phyloP scores from a whole-genome alignment of 1,284 basidiomycete genomes.

The Chalciporus sp. region DNA sequence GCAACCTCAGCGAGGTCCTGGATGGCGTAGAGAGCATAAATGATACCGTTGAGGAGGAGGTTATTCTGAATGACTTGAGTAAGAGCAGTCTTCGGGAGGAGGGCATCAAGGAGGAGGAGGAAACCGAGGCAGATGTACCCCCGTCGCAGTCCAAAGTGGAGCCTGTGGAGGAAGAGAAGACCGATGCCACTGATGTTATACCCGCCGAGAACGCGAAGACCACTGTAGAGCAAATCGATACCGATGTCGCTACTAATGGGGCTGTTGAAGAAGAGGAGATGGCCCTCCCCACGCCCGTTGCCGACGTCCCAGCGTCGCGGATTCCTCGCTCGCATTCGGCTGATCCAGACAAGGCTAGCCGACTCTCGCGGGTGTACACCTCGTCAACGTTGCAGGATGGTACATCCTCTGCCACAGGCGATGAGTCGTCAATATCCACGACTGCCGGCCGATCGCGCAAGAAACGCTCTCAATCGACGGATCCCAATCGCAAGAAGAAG shows the following conservation, averaged over 20 bases:
- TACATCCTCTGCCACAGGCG: conserved; percentile 57
- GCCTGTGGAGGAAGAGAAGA: conserved; percentile 24
- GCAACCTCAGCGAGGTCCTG: conserved; percentile 29
- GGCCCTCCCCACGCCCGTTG: conserved; percentile 42
- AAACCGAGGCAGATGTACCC: conserved; percentile 15
- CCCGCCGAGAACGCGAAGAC: conserved; percentile 28
- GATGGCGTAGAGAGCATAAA: conserved; percentile 36
- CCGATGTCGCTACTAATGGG: conserved; percentile 25
- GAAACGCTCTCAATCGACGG: conserved; percentile 57
- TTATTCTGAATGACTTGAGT: conserved; percentile 14
- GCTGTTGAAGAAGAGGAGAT: conserved; percentile 31
- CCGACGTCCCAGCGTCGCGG: conserved; percentile 40
- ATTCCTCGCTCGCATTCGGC: conserved; percentile 76
- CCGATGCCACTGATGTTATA: conserved; percentile 21
- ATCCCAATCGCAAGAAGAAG: conserved; percentile 54
- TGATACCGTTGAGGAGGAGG: conserved; percentile 29
- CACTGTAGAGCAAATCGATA: conserved; percentile 20
- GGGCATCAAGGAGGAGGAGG: conserved; percentile 37
- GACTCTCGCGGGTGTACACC: conserved; percentile 58
- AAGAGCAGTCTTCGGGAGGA: conserved; percentile 26
- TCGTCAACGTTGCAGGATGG: conserved; percentile 44
- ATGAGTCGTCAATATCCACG: conserved; percentile 65
- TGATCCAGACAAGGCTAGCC: conserved; percentile 62
- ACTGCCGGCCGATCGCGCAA: conserved; percentile 49
- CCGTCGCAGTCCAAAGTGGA: conserved; percentile 19